Evolutionary conservation across 306 rosid genomes (phyloP), one percentile per base, ranked within the genome.

Genomic region (Herpetospermum pedunculosum): DNA sequence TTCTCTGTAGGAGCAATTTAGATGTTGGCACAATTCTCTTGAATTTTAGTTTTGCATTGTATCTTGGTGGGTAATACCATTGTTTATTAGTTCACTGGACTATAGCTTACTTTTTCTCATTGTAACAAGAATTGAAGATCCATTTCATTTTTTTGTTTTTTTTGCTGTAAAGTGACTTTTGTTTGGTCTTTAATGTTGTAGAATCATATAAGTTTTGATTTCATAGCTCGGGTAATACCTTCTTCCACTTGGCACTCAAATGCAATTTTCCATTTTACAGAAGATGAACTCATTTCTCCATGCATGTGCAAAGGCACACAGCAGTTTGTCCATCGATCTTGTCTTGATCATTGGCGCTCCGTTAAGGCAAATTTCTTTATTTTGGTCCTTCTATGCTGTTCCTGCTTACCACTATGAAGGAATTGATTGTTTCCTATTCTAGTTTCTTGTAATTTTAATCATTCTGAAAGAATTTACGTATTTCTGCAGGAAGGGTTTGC

Each of bases 241-340:
- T 44, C 46, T 48, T 69, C 80, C 59, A 29, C 37, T 18, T 62
- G 72, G 77, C n/a, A n/a, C 53, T 80, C 76, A 75, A 59, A 58
- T 67, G 55, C 63, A 59, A 47, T 75, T 75, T 25, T 75, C 12
- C 25, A 35, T 80, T 86, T 74, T 75, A 37, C 75, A 95, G 99
- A 82, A 67, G 97, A 95, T 78, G 97, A 85, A 44, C 78, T 95
- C 89, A 95, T 95, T 77, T 95, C 99, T 19, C 99, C 99, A 10
- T 95, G 99, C 90, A 87, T 88, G 96, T 95, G 99, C 90, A 95
- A 95, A 85, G 99, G 99, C 77, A 95, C 99, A 46, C 99, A 95
- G 82, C 99, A 95, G 81, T 95, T 95, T 87, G 99, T 95, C 75
- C 99, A 95, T 77, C 97, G 96, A 46, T 85, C 90, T 21, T 95